phyloP scores from a whole-genome alignment of 177 flowering plant species.

The Vitis hybrid region DNA sequence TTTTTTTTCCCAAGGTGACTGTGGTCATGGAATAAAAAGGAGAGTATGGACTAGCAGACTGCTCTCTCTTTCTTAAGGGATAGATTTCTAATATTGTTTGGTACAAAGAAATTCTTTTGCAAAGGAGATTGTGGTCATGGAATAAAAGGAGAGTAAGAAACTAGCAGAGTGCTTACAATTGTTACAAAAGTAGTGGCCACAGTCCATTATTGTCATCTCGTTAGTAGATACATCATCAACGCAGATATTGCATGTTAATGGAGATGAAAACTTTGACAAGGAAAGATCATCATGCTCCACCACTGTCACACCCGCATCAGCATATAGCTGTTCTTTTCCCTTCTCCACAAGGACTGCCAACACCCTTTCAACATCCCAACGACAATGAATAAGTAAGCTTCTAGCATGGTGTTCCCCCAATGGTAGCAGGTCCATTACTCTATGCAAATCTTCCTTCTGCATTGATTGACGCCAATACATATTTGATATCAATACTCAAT shows the following conservation, averaged over 20 bases:
- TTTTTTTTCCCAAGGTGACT: no score
- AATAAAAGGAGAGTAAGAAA: no score
- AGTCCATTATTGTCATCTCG: constrained; percentile 76
- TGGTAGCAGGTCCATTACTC: constrained; percentile 66
- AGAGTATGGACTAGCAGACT: no score
- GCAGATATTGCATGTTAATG: constrained; percentile 62
- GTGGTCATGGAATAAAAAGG: no score
- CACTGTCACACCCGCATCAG: constrained; percentile 66
- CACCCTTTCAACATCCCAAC: constrained; percentile 82
- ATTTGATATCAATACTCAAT: background rate
- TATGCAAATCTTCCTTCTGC: constrained; percentile 66
- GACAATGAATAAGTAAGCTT: constrained; percentile 71
- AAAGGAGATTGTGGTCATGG: no score
- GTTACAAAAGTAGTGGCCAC: constrained; percentile 93
- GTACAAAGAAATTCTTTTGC: no score
- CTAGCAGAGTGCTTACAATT: constrained; percentile 48
- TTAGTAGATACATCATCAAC: constrained; percentile 65
- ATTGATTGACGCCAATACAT: constrained; percentile 5
- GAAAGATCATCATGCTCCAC: constrained; percentile 30
- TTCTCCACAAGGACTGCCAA: constrained; percentile 69
- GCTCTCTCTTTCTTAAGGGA: no score
- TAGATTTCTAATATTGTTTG: no score
- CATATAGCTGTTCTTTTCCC: constrained; percentile 63
- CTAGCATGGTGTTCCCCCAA: constrained; percentile 77
- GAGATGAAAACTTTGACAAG: constrained; percentile 23